Evolutionary conservation across 306 rosid genomes (phyloP), one percentile per base, ranked within the genome.

Genomic region (Senna tora): DNA sequence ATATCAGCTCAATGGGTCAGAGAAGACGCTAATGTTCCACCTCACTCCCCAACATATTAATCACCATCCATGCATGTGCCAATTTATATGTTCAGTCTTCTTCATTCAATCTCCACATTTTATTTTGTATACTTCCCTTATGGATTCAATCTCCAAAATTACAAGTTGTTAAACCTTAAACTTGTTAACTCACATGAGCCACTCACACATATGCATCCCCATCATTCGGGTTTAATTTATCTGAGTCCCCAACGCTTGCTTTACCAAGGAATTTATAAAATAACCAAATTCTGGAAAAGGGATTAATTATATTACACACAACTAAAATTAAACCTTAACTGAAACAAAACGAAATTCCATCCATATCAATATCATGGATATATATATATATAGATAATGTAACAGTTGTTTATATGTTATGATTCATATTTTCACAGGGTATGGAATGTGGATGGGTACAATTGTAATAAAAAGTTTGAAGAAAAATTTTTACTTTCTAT

Each of bases 31-130:
- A 69, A 59, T 59, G 65, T 75, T 85, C 74, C 75, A 57, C 73
- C 74, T 65, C 90, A 81, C 77, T 81, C 84, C 83, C 77, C 73
- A 82, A 81, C 81, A 75, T 63, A 34, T 69, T 76, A 41, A 7
- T 41, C 46, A 41, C 2, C 13, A 8, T 39, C 6, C 38, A 36
- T 59, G 8, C 8, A 38, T 20, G 30, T 51, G 54, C 74, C 76
- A 55, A 22, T 12, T 63, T 33, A 43, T 72, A 57, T 67, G 62
- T 67, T 54, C 14, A 75, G 78, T 81, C 66, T 57, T 59, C 59
- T 76, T 79, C 69, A n/a, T 76, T 79, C 69, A n/a, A 15, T 59
- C 6, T 60, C 59, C 33, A 33, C 57, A 17, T 33, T 28, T 53
- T 39, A 17, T 33, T 28, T 53, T 39, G 30, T 25, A 39, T 53